Evolutionary conservation across 805 yeast genomes (phyloP).

Genomic region (Candida ponderosae): DNA sequence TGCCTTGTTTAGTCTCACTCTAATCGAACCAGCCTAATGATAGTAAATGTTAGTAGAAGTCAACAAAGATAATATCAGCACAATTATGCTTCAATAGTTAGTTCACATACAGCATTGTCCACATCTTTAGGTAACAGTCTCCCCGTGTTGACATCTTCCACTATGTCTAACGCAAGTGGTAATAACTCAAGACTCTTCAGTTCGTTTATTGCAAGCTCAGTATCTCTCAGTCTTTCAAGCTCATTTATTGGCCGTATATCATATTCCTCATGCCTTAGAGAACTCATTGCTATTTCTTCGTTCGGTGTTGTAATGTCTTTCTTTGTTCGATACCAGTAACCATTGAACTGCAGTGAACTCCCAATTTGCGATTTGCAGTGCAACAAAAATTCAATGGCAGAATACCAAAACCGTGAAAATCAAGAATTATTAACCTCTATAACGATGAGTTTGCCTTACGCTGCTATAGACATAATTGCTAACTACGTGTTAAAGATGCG

Average conservation of each 20-base stretch:
- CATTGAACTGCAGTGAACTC: neutral
- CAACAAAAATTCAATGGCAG: too few species aligned
- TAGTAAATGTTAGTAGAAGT: neutral
- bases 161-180: slow-evolving; percentile 31
- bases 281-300: neutral
- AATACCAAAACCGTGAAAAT: too few species aligned
- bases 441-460: too few species aligned
- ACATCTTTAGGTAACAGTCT: slow-evolving; percentile 34
- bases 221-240: neutral
- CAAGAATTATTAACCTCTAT: too few species aligned
- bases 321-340: slow-evolving; percentile 1
- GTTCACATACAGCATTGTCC: slow-evolving; percentile 28
- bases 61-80: too few species aligned
- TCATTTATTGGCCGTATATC: neutral
- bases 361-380: too few species aligned
- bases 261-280: neutral
- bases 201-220: slow-evolving; percentile 20
- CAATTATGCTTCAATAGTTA: neutral
- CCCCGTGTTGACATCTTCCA: slow-evolving; percentile 32
- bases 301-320: neutral
- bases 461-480: too few species aligned
- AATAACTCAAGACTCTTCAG: slow-evolving; percentile 27
- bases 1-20: slow-evolving; percentile 30
- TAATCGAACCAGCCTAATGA: slow-evolving; percentile 37
- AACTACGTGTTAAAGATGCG: too few species aligned